These are phyloP conservation scores for Botrytis squamosa DNA, from an alignment of 2,329 filamentous ascomycete genomes.

Conservation along the genomic window DNA sequence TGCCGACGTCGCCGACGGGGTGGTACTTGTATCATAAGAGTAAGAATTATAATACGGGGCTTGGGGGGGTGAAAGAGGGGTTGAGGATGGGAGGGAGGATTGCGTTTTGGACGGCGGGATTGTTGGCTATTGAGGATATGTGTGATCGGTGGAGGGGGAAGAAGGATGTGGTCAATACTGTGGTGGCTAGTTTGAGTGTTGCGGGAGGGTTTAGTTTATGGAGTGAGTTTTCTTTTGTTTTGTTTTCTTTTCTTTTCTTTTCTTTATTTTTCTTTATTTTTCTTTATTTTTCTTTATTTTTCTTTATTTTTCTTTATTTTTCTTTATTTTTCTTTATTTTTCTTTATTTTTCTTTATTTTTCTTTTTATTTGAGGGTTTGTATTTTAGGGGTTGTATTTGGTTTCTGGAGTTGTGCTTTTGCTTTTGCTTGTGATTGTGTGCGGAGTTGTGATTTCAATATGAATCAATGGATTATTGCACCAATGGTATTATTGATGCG, in stretches of 20 bases:
- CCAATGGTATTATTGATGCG: not conserved
- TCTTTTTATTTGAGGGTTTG: too few relatives aligned
- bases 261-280: too few relatives aligned
- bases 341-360: too few relatives aligned
- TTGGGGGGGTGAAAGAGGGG: conserved; percentile 76
- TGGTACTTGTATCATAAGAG: conserved; percentile 99
- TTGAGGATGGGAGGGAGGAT: conserved; percentile 70
- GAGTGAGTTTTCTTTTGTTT: conserved; percentile 54
- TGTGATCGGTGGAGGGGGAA: conserved; percentile 70
- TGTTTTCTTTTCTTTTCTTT: too few relatives aligned
- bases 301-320: too few relatives aligned
- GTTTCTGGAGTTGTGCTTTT: not conserved
- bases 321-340: not conserved
- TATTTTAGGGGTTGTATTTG: rapidly evolving
- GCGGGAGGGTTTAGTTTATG: conserved; percentile 84
- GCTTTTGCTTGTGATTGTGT: not conserved
- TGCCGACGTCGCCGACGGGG: conserved; percentile 76
- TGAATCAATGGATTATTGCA: not conserved
- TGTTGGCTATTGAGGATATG: conserved; percentile 80
- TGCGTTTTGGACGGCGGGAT: conserved; percentile 69
- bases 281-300: too few relatives aligned
- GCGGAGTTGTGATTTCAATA: not conserved
- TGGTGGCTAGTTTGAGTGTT: conserved; percentile 78
- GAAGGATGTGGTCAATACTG: conserved; percentile 77
- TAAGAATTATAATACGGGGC: conserved; percentile 87